These are phyloP conservation scores for Boletus rubropictus DNA, from an alignment of 768 basidiomycete genomes.

Conservation along the genomic window DNA sequence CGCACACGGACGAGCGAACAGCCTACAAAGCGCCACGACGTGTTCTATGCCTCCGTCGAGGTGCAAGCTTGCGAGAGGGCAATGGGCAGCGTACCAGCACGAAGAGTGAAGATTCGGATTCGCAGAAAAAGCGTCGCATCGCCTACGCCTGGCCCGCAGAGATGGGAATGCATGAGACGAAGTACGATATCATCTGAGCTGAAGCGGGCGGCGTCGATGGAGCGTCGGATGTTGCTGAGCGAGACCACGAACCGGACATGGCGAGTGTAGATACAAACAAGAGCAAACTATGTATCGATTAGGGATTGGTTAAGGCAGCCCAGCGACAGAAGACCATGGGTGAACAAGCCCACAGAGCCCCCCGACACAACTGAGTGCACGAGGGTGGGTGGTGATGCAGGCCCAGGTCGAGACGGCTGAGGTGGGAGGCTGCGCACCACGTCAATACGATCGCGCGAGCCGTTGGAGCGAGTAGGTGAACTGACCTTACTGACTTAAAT, in stretches of 20 bases:
- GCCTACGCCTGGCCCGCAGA: slow-evolving; percentile 15
- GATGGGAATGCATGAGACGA: slow-evolving; percentile 11
- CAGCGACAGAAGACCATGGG: too few relatives aligned
- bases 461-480: too few relatives aligned
- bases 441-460: too few relatives aligned
- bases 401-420: too few relatives aligned
- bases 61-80: slow-evolving; percentile 1
- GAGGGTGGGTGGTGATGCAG: too few relatives aligned
- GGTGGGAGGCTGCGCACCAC: too few relatives aligned
- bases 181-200: slow-evolving; percentile 28
- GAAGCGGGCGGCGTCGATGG: slow-evolving; percentile 25
- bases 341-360: too few relatives aligned
- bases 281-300: slow-evolving; percentile 8
- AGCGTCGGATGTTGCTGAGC: slow-evolving; percentile 21
- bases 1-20: slow-evolving; percentile 15
- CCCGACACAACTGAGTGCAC: too few relatives aligned
- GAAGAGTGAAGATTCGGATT: slow-evolving; percentile 10
- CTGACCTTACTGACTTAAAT: not conserved
- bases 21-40: slow-evolving; percentile 21
- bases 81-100: not conserved
- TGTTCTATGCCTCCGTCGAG: slow-evolving; percentile 23
- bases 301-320: not conserved
- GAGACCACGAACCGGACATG: slow-evolving; percentile 9
- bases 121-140: slow-evolving; percentile 16
- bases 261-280: slow-evolving; percentile 21